phyloP scores from a whole-genome alignment of 345 rosid species.

The Gossypium stocksii region DNA sequence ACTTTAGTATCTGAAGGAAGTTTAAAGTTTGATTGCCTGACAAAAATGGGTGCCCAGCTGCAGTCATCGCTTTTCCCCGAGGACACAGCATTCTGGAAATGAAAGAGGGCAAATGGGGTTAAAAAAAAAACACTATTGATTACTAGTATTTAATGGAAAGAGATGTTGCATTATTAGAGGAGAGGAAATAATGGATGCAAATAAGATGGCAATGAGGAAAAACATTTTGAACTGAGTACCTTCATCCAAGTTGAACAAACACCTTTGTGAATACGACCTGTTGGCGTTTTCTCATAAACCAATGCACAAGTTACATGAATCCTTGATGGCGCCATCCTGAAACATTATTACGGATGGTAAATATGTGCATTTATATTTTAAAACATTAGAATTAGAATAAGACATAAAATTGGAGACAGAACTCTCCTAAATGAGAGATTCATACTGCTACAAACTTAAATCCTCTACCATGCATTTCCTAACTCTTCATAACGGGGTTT shows the following conservation, averaged over 20 bases:
- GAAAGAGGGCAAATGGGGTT: not conserved
- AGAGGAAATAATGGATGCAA: not conserved
- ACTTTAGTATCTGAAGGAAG: conserved; percentile 73
- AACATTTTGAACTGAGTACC: conserved; percentile 27
- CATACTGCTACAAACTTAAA: not conserved
- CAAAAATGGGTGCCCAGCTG: conserved; percentile 82
- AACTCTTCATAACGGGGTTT: not conserved
- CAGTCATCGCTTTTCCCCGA: conserved; percentile 60
- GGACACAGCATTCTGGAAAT: conserved; percentile 60
- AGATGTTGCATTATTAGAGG: not conserved
- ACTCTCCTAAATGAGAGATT: not conserved
- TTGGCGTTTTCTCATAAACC: conserved; percentile 75
- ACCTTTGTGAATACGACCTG: conserved; percentile 87
- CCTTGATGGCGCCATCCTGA: conserved; percentile 78
- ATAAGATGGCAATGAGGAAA: not conserved
- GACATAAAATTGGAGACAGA: not conserved
- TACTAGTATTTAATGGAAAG: not conserved
- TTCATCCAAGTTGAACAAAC: conserved; percentile 97
- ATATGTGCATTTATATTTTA: not conserved
- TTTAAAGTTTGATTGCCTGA: conserved; percentile 89
- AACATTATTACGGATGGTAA: conserved; percentile 7
- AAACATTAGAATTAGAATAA: not conserved
- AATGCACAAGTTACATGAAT: conserved; percentile 96
- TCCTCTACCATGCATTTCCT: not conserved
- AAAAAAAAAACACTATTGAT: not conserved